Percentiles rank a stretch among this genome's conserved stretches.
These are phyloP conservation scores for Paramecium sonneborni DNA, from an alignment of 73 alveolate species.

Conservation along the genomic window DNA sequence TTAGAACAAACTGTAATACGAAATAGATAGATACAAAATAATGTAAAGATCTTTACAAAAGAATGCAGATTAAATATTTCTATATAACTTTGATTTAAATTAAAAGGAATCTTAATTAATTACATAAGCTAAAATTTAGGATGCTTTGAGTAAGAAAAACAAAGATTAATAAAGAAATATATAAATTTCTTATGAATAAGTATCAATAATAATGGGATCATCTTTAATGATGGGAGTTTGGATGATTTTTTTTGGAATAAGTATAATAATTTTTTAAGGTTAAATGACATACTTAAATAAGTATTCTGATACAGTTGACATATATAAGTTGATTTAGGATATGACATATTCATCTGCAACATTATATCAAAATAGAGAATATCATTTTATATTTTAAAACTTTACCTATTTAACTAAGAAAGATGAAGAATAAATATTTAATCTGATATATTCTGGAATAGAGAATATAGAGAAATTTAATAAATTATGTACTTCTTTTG, in stretches of 20 bases:
- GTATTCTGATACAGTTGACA: neutral
- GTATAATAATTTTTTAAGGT: neutral
- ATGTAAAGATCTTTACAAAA: neutral
- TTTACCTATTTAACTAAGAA: neutral
- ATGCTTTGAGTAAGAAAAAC: neutral
- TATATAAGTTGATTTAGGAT: conserved; percentile 25
- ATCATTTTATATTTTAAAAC: neutral
- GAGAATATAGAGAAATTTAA: neutral
- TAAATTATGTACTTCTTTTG: neutral
- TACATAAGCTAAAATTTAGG: neutral
- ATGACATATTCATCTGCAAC: neutral
- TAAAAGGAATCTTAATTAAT: neutral
- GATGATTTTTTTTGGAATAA: neutral
- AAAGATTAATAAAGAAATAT: neutral
- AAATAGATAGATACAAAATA: conserved; percentile 13
- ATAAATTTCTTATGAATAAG: neutral
- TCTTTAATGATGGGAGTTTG: neutral
- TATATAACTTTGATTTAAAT: neutral
- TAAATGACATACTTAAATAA: neutral
- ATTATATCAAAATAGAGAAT: neutral
- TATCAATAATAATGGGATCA: neutral
- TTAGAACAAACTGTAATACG: neutral
- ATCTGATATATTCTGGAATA: neutral
- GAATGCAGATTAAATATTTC: neutral
- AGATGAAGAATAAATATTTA: neutral